These are phyloP conservation scores for Graphilbum sp. DNA, from an alignment of 2,329 filamentous ascomycete species.

Conservation along the genomic window DNA sequence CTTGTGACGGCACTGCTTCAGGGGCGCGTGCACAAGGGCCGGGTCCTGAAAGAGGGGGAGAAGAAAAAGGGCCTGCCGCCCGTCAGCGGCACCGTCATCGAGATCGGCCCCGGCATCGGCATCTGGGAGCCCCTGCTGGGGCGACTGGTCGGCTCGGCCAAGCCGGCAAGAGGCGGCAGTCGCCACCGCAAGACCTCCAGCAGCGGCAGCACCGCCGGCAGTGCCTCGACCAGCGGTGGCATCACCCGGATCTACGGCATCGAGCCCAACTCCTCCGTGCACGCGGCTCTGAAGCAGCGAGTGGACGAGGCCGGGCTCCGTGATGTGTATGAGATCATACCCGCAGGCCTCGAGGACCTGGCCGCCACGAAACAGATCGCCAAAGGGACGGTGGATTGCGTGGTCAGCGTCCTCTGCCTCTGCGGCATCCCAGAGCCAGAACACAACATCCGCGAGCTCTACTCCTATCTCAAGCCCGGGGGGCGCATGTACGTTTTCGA, in stretches of 20 bases:
- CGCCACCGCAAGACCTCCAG: neutral
- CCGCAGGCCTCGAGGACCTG: constrained; percentile 45
- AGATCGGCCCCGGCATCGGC: constrained; percentile 45
- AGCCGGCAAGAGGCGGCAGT: neutral
- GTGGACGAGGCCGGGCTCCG: constrained; percentile 35
- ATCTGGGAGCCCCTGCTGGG: constrained; percentile 41
- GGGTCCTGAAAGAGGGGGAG: constrained; percentile 14
- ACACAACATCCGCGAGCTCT: constrained; percentile 36
- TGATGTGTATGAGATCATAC: constrained; percentile 43
- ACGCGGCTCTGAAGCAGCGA: constrained; percentile 27
- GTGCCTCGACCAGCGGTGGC: constrained; percentile 17
- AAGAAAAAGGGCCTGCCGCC: constrained; percentile 15
- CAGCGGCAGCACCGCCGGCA: constrained; percentile 1
- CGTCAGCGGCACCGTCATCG: constrained; percentile 36
- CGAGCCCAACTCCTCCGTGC: constrained; percentile 43
- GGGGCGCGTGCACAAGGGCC: constrained; percentile 25
- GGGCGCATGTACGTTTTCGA: constrained; percentile 48
- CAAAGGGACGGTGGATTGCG: constrained; percentile 36
- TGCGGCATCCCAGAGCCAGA: constrained; percentile 47
- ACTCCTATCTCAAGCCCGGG: constrained; percentile 41
- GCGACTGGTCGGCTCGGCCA: neutral
- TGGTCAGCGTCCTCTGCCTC: constrained; percentile 44
- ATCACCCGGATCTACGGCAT: constrained; percentile 41
- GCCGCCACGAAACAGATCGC: constrained; percentile 24
- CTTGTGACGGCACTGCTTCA: constrained; percentile 38